These are phyloP conservation scores for Colletotrichum somersetense DNA, from an alignment of 2,329 filamentous ascomycete genomes.

Conservation along the genomic window DNA sequence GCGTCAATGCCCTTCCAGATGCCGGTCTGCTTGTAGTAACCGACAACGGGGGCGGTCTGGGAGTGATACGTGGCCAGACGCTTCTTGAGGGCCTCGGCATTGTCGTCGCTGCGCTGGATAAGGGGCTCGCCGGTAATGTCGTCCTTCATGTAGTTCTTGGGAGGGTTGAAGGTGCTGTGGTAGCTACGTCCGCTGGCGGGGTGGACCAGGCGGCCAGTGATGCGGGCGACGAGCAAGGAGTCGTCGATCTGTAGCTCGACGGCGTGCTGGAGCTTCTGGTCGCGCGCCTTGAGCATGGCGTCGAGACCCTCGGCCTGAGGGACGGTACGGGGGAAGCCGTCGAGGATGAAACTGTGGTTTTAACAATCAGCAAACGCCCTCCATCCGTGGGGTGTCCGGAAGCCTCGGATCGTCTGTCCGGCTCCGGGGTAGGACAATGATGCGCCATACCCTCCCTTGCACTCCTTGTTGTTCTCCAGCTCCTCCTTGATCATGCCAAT, in stretches of 20 bases:
- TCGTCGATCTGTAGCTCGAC: constrained; percentile 98
- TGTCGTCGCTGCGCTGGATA: constrained; percentile 97
- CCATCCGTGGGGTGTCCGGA: neutral
- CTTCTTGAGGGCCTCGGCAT: constrained; percentile 95
- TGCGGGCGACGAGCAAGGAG: constrained; percentile 90
- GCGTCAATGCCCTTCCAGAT: constrained; percentile 98
- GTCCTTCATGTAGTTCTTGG: constrained; percentile 93
- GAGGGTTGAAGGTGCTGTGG: constrained; percentile 99
- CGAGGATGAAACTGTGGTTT: constrained; percentile 87
- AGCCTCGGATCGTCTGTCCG: constrained; percentile 5
- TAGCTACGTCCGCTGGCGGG: constrained; percentile 96
- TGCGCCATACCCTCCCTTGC: constrained; percentile 86
- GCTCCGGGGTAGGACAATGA: constrained; percentile 1
- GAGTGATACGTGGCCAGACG: constrained; percentile 92
- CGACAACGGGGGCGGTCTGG: constrained; percentile 92
- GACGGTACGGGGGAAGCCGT: constrained; percentile 97
- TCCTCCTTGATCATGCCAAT: constrained; percentile 99
- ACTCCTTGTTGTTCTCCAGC: constrained; percentile 93
- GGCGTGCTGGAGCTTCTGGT: constrained; percentile 92
- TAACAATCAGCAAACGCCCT: constrained; percentile 19
- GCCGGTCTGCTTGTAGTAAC: constrained; percentile 96
- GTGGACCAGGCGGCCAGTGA: constrained; percentile 96
- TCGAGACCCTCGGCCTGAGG: constrained; percentile 95
- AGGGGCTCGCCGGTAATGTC: constrained; percentile 97
- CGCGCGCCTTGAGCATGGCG: constrained; percentile 83